A percentile compares a stretch with the other conserved stretches of the same genome.
Conservation (phyloP, 208 protist genomes). For the Willaertia magna region DNA sequence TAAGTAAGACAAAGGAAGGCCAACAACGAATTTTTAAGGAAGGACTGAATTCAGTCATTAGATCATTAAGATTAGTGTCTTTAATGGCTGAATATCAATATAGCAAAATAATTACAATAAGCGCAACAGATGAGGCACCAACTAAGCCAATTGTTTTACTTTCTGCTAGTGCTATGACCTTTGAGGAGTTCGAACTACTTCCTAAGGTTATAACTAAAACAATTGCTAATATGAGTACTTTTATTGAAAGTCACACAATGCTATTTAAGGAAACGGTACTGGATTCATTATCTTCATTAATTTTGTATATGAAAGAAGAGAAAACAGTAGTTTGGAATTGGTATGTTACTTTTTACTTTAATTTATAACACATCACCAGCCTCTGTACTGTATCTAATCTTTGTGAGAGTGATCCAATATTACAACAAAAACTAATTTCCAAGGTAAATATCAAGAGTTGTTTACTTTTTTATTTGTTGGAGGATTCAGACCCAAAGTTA, state of each 20-base stretch:
- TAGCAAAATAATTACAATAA: no score
- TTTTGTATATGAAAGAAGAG: neutral
- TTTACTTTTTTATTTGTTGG: neutral
- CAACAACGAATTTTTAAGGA: neutral
- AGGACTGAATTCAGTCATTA: neutral
- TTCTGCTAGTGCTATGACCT: neutral
- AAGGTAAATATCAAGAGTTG: neutral
- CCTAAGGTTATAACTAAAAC: neutral
- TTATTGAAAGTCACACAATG: neutral
- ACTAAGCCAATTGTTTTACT: neutral
- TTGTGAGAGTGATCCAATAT: neutral
- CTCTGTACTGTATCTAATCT: neutral
- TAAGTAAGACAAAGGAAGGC: neutral
- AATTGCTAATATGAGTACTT: neutral
- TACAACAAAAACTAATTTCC: neutral
- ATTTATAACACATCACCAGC: no score
- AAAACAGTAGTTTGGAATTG: neutral
- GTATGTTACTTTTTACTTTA: no score
- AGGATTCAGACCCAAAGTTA: neutral
- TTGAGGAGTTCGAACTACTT: neutral
- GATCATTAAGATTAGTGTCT: neutral
- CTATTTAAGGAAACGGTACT: neutral
- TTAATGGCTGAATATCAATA: neutral
- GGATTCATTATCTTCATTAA: neutral
- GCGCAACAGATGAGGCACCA: neutral